Conservation (phyloP, 257 asterid genomes). For the Gardenia jasminoides region DNA sequence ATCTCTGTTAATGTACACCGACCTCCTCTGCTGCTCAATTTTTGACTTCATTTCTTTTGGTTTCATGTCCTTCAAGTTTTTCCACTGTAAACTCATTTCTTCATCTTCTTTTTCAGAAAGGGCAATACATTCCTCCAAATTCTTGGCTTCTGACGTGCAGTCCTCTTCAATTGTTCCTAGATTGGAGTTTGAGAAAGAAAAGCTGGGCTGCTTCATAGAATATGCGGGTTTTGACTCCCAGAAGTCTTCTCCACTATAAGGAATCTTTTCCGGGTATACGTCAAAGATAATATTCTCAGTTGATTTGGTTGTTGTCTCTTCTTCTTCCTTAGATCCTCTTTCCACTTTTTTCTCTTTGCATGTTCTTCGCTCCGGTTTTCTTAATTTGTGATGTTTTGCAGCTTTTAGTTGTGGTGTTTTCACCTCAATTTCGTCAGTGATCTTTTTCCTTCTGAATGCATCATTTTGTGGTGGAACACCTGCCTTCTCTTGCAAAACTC, state of each 20-base stretch:
- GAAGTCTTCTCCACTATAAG: conserved; percentile 14
- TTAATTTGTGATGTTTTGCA: conserved; percentile 18
- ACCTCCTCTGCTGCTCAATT: conserved; percentile 27
- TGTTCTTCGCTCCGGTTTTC: background rate
- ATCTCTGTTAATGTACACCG: conserved; percentile 23
- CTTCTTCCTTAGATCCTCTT: conserved; percentile 8
- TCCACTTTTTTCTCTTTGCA: conserved; percentile 23
- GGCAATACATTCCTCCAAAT: conserved; percentile 21
- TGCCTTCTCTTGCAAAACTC: conserved; percentile 24
- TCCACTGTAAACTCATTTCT: conserved; percentile 25
- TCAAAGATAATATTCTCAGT: conserved; percentile 33
- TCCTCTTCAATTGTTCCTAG: conserved; percentile 24
- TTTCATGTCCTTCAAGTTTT: conserved; percentile 17
- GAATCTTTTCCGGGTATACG: conserved; percentile 25
- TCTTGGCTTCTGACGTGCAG: conserved; percentile 13
- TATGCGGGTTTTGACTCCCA: conserved; percentile 9
- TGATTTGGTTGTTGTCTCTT: conserved; percentile 13
- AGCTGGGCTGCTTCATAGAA: conserved; percentile 16
- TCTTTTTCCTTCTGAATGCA: conserved; percentile 22
- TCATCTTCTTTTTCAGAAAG: conserved; percentile 31
- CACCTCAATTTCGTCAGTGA: conserved; percentile 1
- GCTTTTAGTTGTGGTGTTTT: conserved; percentile 3
- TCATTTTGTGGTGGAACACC: conserved; percentile 17
- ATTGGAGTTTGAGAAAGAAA: conserved; percentile 25
- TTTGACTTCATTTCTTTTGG: conserved; percentile 21